Base-by-base conservation (phyloP, 495 filamentous ascomycete genomes). In the Penicillium taxi region DNA sequence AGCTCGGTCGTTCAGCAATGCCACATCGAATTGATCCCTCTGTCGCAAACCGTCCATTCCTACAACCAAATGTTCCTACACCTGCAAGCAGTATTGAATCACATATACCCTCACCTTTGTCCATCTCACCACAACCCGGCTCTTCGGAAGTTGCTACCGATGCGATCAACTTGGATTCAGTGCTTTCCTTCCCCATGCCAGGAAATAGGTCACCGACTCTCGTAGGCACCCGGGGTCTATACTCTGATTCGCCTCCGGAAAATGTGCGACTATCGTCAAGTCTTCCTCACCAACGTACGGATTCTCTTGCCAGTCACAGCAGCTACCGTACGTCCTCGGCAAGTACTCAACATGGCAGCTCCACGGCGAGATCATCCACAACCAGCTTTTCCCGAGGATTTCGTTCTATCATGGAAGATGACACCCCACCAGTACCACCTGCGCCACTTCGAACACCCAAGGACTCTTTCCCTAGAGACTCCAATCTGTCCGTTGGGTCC, bases 171-270 rank as follows among this genome's bases (percentile, higher is more conserved):
- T 52, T 77, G 33, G 80, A 83, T 37, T 69, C 59, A 31, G 68
- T 75, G 0, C 82, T 84, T 42, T 76, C 81, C 6, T 82, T 80
- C 55, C 78, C 67, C 32, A 70, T 64, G 53, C 55, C 57, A 2
- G 65, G 55, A 13, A 60, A 66, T 20, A 59, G 67, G 46, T 54
- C 56, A 5, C 51, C 49, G 11, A 44, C 54, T 27, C 42, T 34
- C 12, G 45, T 58, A 1, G 41, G 47, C n/a, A 50, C 48, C 11
- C 65, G 63, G 6, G 57, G 50, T 16, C 46, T 52, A 16, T 35
- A 27, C 9, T 30, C 41, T 15, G 37, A 39, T 17, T 14, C 41
- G 1, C 14, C 35, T 13, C 45, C 42, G 19, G 45, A 52, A 26
- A 53, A 49, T 39, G 31, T 35, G 6, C 43, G 32, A 14, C 52